phyloP scores from a whole-genome alignment of 495 filamentous ascomycete species.

The Tuber borchii region DNA sequence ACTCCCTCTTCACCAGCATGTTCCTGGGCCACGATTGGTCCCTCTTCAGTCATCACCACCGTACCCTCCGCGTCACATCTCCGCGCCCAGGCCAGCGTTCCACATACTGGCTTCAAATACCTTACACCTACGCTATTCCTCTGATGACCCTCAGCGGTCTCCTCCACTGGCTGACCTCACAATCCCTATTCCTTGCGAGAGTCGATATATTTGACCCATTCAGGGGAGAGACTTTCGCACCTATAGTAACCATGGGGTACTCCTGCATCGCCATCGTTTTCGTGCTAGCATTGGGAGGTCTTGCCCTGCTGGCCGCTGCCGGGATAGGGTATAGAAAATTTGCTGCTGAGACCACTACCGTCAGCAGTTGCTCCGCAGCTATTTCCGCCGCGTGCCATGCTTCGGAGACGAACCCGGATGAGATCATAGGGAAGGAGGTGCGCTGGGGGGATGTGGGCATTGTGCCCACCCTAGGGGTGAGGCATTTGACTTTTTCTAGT shows the following conservation, averaged over 20 bases:
- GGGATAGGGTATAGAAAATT: constrained; percentile 4
- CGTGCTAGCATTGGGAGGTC: neutral
- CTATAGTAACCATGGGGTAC: neutral
- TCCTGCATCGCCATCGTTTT: constrained; percentile 15
- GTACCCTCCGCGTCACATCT: neutral
- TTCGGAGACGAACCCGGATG: neutral
- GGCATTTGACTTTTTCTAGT: neutral
- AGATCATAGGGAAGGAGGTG: neutral
- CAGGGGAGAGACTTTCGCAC: neutral
- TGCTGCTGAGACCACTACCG: neutral
- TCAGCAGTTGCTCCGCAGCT: constrained; percentile 9
- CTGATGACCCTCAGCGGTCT: too few species aligned
- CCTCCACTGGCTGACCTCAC: constrained; percentile 31
- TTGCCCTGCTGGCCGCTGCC: constrained; percentile 6
- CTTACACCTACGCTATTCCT: constrained; percentile 23
- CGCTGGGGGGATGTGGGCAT: neutral
- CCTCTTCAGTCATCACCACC: too few species aligned
- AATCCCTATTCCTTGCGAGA: constrained; percentile 44
- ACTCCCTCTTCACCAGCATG: too few species aligned
- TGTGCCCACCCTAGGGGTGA: neutral
- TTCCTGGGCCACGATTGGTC: too few species aligned
- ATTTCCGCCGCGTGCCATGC: constrained; percentile 21
- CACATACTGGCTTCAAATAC: constrained; percentile 46
- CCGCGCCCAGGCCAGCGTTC: constrained; percentile 43
- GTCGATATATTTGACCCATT: constrained; percentile 28